Conservation (phyloP, 139 green algal genomes). For the Chlorella sp. region DNA sequence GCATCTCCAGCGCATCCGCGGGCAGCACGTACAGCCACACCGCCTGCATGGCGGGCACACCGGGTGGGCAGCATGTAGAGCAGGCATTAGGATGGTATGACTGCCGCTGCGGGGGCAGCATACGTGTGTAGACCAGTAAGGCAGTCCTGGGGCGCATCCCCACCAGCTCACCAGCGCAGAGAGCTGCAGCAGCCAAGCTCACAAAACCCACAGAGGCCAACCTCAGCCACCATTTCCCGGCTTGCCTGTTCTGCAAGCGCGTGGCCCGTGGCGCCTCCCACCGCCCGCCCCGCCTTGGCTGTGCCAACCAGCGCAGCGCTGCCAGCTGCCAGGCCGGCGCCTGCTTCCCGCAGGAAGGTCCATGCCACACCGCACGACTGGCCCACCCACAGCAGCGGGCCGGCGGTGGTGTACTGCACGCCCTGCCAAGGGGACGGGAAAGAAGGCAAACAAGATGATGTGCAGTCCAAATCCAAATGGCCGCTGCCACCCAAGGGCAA, state of each 20-base stretch:
- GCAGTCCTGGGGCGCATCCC: too few relatives aligned
- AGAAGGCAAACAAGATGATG: too few relatives aligned
- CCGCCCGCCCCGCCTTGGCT: constrained; percentile 12
- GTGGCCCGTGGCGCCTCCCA: constrained; percentile 2
- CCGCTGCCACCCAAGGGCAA: not conserved
- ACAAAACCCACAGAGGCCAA: too few relatives aligned
- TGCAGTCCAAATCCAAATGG: too few relatives aligned
- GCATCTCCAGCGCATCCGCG: constrained; percentile 38
- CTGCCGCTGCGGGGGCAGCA: too few relatives aligned
- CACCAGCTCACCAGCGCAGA: not conserved
- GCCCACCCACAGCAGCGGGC: not conserved
- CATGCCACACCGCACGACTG: not conserved
- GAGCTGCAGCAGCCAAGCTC: too few relatives aligned
- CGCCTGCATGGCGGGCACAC: constrained; percentile 26
- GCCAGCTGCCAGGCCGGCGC: not conserved
- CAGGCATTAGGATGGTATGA: too few relatives aligned
- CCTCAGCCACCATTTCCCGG: too few relatives aligned
- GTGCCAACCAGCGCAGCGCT: not conserved
- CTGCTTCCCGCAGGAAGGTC: not conserved
- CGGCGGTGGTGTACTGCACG: not conserved
- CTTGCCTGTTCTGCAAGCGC: not conserved
- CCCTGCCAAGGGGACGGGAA: too few relatives aligned
- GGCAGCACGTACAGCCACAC: constrained; percentile 42
- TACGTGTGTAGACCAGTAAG: too few relatives aligned
- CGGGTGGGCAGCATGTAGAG: not conserved